These are phyloP conservation scores for Parietaria judaica DNA, from an alignment of 306 rosid genomes.

Conservation along the genomic window DNA sequence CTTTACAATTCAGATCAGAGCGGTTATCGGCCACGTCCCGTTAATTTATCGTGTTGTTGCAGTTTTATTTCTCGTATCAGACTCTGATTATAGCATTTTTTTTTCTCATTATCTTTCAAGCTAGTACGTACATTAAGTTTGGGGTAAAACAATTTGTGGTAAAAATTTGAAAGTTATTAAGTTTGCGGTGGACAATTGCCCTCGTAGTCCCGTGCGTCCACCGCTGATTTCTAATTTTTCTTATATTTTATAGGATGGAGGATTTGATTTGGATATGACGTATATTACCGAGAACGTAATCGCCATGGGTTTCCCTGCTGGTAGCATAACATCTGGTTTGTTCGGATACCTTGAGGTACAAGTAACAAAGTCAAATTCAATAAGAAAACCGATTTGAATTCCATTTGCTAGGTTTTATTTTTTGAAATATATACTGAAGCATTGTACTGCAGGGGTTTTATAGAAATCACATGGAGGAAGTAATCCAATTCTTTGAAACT, in stretches of 20 bases:
- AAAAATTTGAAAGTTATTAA: too few species aligned
- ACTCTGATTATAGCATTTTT: too few species aligned
- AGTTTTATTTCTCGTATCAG: too few species aligned
- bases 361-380: conserved; percentile 16
- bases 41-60: too few species aligned
- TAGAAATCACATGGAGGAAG: conserved; percentile 97
- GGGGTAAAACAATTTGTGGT: too few species aligned
- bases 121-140: too few species aligned
- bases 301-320: conserved; percentile 96
- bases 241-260: conserved; percentile 67
- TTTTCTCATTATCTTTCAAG: too few species aligned
- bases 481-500: conserved; percentile 70
- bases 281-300: conserved; percentile 86
- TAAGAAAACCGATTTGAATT: conserved; percentile 17
- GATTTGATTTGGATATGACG: conserved; percentile 83
- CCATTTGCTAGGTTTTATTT: conserved; percentile 13
- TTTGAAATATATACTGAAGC: conserved; percentile 20
- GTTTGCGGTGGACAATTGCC: too few species aligned
- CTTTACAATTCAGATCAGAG: not conserved
- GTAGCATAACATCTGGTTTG: conserved; percentile 81
- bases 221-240: too few species aligned
- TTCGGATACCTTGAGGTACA: conserved; percentile 76
- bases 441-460: conserved; percentile 72
- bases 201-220: too few species aligned
- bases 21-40: too few species aligned